Percentiles rank a stretch among this genome's conserved stretches.
phyloP scores from a whole-genome alignment of 2,329 filamentous ascomycete species.

The Keithomyces neogunnii region DNA sequence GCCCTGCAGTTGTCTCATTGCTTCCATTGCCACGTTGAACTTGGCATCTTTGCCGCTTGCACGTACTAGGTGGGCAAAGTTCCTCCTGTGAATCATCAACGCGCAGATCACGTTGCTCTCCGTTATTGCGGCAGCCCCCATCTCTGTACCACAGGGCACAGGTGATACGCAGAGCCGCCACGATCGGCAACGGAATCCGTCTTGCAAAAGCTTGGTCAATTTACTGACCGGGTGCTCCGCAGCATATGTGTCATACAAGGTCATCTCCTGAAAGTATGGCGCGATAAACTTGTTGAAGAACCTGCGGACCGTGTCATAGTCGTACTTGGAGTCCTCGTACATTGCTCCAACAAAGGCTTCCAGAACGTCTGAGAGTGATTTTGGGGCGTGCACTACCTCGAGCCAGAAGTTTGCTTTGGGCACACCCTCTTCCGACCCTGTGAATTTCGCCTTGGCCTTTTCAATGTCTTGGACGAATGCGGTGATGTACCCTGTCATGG shows the following conservation, averaged over 20 bases:
- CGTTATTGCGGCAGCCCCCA: constrained; percentile 28
- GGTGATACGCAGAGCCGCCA: constrained; percentile 47
- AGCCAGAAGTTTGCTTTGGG: constrained; percentile 59
- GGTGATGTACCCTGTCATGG: constrained; percentile 33
- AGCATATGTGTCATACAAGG: constrained; percentile 77
- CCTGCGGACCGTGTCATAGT: constrained; percentile 60
- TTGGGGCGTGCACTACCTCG: constrained; percentile 54
- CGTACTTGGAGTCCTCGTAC: constrained; percentile 80
- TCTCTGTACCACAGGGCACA: constrained; percentile 30
- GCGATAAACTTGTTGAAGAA: constrained; percentile 73
- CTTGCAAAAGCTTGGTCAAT: constrained; percentile 55
- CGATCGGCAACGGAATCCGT: constrained; percentile 54
- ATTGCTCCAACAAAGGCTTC: constrained; percentile 86
- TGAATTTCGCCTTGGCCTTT: constrained; percentile 33
- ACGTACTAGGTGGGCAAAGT: constrained; percentile 53
- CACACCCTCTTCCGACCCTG: constrained; percentile 15
- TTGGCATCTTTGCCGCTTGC: constrained; percentile 68
- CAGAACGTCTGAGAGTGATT: constrained; percentile 73
- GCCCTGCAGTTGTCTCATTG: constrained; percentile 37
- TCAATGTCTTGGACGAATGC: constrained; percentile 51
- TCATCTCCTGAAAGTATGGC: constrained; percentile 79
- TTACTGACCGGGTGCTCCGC: constrained; percentile 78
- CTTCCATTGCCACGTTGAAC: constrained; percentile 52
- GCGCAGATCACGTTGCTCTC: constrained; percentile 56
- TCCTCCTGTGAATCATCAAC: constrained; percentile 65